These are phyloP conservation scores for Paraconiothyrium sp. DNA, from an alignment of 2,329 filamentous ascomycete species.

Conservation along the genomic window DNA sequence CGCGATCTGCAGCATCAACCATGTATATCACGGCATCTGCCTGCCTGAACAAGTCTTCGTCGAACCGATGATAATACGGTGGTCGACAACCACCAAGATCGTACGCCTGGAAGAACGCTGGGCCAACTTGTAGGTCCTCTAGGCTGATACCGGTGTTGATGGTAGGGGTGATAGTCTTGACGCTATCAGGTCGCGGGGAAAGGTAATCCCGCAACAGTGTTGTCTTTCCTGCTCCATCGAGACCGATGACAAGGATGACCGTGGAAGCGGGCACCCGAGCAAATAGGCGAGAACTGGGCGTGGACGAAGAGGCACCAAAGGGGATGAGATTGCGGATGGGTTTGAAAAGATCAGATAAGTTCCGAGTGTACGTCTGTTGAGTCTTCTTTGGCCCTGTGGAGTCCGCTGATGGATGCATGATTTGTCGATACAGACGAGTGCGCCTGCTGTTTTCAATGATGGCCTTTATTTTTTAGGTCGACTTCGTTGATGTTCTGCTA, in stretches of 20 bases:
- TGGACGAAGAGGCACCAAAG: not conserved
- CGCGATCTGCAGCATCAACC: conserved; percentile 5
- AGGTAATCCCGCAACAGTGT: not conserved
- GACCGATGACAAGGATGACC: not conserved
- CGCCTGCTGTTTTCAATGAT: too few species aligned
- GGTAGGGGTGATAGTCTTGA: not conserved
- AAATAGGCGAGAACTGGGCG: not conserved
- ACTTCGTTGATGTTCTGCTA: too few species aligned
- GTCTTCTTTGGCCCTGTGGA: too few species aligned
- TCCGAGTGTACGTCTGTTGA: too few species aligned
- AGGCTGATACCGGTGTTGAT: not conserved
- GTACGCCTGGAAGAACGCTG: not conserved
- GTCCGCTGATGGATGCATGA: too few species aligned
- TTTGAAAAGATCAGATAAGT: too few species aligned
- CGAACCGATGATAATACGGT: not conserved
- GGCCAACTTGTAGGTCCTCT: not conserved
- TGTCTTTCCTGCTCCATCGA: not conserved
- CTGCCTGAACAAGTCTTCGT: not conserved
- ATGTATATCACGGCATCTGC: not conserved
- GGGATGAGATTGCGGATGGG: not conserved
- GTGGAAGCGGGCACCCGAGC: not conserved
- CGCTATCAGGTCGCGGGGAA: not conserved
- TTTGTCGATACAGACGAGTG: too few species aligned
- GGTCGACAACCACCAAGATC: not conserved
- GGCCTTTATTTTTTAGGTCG: too few species aligned